Conservation (phyloP, 2,329 filamentous ascomycete genomes). For the Epichloe glyceriae region DNA sequence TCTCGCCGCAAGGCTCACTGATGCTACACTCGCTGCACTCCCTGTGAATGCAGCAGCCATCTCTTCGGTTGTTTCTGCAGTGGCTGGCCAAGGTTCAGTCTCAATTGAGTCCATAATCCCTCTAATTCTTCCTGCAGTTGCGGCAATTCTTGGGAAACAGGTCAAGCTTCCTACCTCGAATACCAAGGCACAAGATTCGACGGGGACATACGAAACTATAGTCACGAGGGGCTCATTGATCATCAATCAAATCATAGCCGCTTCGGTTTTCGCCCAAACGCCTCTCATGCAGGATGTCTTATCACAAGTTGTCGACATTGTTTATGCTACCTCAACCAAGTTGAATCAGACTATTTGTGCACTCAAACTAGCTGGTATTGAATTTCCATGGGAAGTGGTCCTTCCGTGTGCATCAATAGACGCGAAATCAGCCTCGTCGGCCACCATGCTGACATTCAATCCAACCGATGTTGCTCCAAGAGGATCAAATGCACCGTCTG, state of each 20-base stretch:
- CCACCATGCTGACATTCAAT: constrained; percentile 3
- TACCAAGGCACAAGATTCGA: constrained; percentile 1
- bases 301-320: constrained; percentile 11
- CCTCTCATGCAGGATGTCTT: constrained; percentile 9
- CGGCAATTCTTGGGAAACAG: constrained; percentile 8
- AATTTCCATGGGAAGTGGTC: constrained; percentile 6
- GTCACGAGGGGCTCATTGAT: constrained; percentile 10
- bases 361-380: constrained; percentile 6
- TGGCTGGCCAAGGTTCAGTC: constrained; percentile 8
- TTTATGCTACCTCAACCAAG: constrained; percentile 9
- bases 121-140: constrained; percentile 13
- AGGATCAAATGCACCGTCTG: not conserved
- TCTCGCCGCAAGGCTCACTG: constrained; percentile 11
- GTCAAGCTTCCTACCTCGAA: constrained; percentile 1
- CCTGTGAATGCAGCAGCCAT: constrained; percentile 9
- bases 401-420: constrained; percentile 9
- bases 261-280: constrained; percentile 1
- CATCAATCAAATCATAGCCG: constrained; percentile 11
- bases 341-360: constrained; percentile 11
- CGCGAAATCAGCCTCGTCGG: not conserved
- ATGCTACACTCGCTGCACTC: constrained; percentile 10
- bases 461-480: not conserved
- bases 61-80: constrained; percentile 8
- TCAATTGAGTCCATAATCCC: constrained; percentile 8
- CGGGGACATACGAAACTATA: constrained; percentile 8